Evolutionary conservation across 2,329 filamentous ascomycete genomes (phyloP), one percentile per base, ranked within the genome.

Genomic region (Elsinoe fawcettii): DNA sequence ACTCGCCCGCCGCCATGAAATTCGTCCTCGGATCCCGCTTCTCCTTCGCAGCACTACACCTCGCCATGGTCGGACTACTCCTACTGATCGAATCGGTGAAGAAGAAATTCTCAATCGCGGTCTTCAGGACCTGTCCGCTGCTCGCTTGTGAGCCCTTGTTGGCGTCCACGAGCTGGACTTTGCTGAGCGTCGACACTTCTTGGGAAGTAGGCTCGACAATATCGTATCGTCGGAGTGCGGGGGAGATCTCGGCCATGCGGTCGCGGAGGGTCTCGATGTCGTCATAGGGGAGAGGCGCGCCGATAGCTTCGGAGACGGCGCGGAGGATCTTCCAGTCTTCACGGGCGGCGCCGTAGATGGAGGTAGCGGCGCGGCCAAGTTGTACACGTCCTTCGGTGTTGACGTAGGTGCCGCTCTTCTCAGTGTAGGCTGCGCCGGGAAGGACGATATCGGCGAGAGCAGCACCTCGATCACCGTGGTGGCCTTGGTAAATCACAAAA

Each of bases 311-410:
- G 68, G 88, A 93, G 58, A 82, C 84, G 16, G 93, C 93, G 63
- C 93, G 89, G 65, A 99, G 85, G 68, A 99, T 97, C 83, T 97
- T 99, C 93, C 93, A 99, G 76, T 99, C 93, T 62, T 93, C 92
- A 69, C 93, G 84, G 58, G 92, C 84, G 55, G 90, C 93, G 60
- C 93, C 93, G 22, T 90, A 89, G 63, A 96, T 80, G 46, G 87
- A 88, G 36, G 90, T 95, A 27, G 93, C 93, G 49, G 89, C 86
- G 63, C 93, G 88, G 56, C 88, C 93, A 78, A 96, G 87, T 76
- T 99, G 93, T 20, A 93, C 90, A 66, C 93, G 88, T 58, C 93
- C 93, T 74, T 99, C 93, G 0, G 93, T 97, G 82, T 97, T 99
- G 75, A 99, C 83, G 69, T 95, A 99, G 44, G 93, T 99, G 60